Evolutionary conservation across 1,284 basidiomycete genomes (phyloP).

Genomic region (Fistulina hepatica): DNA sequence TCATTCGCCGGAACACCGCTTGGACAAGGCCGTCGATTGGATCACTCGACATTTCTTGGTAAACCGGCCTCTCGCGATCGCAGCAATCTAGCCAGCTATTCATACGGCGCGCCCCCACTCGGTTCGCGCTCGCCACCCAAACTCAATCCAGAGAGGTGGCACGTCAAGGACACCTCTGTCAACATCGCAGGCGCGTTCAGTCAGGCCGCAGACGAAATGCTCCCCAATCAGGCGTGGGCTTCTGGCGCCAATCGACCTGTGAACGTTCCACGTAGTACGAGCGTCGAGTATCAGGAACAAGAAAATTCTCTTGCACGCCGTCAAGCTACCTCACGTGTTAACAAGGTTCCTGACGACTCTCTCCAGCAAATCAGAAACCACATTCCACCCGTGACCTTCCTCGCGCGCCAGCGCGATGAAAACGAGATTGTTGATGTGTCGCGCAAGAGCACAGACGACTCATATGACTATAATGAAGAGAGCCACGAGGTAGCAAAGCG

Average conservation of each 20-base stretch:
- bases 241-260: conserved; percentile 40
- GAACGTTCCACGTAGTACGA: conserved; percentile 55
- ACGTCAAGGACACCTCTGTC: conserved; percentile 70
- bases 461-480: conserved; percentile 67
- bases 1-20: conserved; percentile 74
- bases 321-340: conserved; percentile 38
- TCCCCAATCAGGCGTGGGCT: conserved; percentile 54
- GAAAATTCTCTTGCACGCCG: conserved; percentile 23
- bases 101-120: conserved; percentile 53
- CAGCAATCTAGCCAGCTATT: conserved; percentile 45
- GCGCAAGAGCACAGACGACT: not conserved
- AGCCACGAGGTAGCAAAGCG: conserved; percentile 42
- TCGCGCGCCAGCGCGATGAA: conserved; percentile 32
- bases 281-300: conserved; percentile 66
- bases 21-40: conserved; percentile 73
- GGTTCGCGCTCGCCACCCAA: conserved; percentile 51
- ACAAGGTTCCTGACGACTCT: conserved; percentile 45
- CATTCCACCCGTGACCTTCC: conserved; percentile 21
- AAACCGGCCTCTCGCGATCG: conserved; percentile 37
- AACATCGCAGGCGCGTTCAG: conserved; percentile 74
- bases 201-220: conserved; percentile 51
- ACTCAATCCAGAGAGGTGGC: conserved; percentile 56
- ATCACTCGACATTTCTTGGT: conserved; percentile 65
- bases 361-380: conserved; percentile 46
- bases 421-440: no score